Base-by-base conservation (phyloP, 2,329 filamentous ascomycete species). In the Colletotrichum falcatum region DNA sequence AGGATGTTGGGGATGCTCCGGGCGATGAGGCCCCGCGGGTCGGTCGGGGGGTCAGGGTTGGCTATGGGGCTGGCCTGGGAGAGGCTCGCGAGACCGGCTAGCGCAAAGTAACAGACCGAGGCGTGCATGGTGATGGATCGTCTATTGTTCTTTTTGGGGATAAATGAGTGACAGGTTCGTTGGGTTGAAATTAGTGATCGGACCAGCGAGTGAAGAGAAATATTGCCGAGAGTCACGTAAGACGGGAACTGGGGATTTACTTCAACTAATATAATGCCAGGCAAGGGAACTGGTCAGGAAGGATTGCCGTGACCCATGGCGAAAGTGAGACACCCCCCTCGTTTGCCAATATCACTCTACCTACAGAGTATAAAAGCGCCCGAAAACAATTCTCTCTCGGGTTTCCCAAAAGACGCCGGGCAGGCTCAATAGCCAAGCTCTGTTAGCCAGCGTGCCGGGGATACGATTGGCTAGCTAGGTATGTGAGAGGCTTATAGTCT, bases 291-390 rank as follows among this genome's bases (percentile, higher is more conserved):
- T 54, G 46, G 59, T 67, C 16, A 26, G 20, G 37, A 70, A 59
- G 28, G 58, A 44, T 63, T 42, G 64, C 58, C 44, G 37, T 28
- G 59, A 44, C 37, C 58, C 58, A 16, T 18, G 30, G 46, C 23
- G 12, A 23, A 59, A 26, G 23, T 68, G 68, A 71, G 68, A 60
- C n/a, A 23, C 28, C 14, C 44, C 51, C 44, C 37, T 42, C 37
- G 53, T 59, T 46, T 63, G 53, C 63, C 58, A 42, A 58, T 42
- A 53, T 46, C 62, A 63, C 53, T 63, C 53, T 68, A 58, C 54
- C n/a, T n/a, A n/a, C n/a, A n/a, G n/a, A n/a, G n/a, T n/a, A n/a
- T n/a, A n/a, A n/a, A n/a, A 68, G 53, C 64, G 33, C 26, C n/a
- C 35, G 6, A 16, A 59, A 26, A 35, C n/a, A 12, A 9, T 37